phyloP scores from a whole-genome alignment of 331 rosid species.

The Cydonia oblonga region DNA sequence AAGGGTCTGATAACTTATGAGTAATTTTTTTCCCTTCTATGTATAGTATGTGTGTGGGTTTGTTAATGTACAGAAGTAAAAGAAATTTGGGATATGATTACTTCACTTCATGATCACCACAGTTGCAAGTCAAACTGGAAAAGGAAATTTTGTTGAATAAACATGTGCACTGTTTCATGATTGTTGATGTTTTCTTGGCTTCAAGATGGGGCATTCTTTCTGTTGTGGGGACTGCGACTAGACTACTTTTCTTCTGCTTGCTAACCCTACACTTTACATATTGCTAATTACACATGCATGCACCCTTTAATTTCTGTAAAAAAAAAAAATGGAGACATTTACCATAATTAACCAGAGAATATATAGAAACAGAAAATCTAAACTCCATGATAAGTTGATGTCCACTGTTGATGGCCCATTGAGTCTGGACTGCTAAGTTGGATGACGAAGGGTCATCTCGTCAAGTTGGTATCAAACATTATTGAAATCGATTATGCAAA shows the following conservation, averaged over 20 bases:
- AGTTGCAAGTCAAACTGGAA: neutral
- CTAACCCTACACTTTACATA: neutral
- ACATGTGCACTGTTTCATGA: constrained; percentile 11
- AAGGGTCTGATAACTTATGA: neutral
- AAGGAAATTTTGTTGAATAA: constrained; percentile 11
- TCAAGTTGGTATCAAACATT: neutral
- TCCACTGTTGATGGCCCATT: neutral
- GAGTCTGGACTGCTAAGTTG: neutral
- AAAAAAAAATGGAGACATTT: neutral
- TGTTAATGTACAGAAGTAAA: neutral
- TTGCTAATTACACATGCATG: neutral
- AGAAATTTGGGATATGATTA: neutral
- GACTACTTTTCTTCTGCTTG: neutral
- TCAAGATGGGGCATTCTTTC: constrained; percentile 42
- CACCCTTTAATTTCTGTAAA: neutral
- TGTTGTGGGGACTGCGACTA: constrained; percentile 10
- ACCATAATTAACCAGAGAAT: neutral
- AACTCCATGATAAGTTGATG: neutral
- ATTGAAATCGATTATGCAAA: neutral
- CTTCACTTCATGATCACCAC: neutral
- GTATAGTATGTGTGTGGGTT: neutral
- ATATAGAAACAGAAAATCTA: neutral
- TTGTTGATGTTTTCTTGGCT: constrained; percentile 37
- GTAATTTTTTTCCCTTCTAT: too few relatives aligned
- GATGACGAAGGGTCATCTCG: neutral